Conservation (phyloP, 164 flowering plant species). For the Stephania yunnanensis region DNA sequence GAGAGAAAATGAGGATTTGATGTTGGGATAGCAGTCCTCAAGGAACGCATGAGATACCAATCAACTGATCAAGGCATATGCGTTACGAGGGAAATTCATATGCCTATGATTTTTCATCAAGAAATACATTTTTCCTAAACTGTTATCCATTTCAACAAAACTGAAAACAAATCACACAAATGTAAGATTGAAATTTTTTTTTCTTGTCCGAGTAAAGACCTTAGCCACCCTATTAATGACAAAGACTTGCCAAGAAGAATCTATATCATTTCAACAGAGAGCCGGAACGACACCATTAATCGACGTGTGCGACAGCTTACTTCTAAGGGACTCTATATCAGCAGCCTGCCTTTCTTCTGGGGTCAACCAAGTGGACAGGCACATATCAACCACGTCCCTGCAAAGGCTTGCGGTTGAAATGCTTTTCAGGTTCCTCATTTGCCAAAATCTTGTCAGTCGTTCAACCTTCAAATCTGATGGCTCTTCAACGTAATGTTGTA, state of each 20-base stretch:
- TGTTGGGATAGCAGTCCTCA: no score
- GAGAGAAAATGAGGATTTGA: no score
- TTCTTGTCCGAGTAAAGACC: neutral
- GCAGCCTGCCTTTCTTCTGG: constrained; percentile 50
- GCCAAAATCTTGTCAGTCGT: constrained; percentile 41
- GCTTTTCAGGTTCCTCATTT: constrained; percentile 25
- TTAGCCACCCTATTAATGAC: neutral
- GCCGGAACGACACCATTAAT: constrained; percentile 15
- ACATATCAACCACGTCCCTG: constrained; percentile 41
- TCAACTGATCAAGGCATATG: no score
- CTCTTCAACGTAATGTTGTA: constrained; percentile 44
- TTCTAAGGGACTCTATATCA: constrained; percentile 48
- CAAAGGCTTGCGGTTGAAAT: constrained; percentile 21
- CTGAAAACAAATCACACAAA: neutral
- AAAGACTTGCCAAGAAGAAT: neutral
- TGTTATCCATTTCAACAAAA: neutral
- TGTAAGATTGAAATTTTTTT: neutral
- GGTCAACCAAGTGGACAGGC: constrained; percentile 60
- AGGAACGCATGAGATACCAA: no score
- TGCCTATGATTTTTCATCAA: neutral
- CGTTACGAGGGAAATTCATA: no score
- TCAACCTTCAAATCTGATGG: constrained; percentile 58
- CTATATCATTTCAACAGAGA: constrained; percentile 2
- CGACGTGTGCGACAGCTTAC: constrained; percentile 38
- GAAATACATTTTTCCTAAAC: neutral